Conservation (phyloP, 345 rosid species). For the Linum trigynum region DNA sequence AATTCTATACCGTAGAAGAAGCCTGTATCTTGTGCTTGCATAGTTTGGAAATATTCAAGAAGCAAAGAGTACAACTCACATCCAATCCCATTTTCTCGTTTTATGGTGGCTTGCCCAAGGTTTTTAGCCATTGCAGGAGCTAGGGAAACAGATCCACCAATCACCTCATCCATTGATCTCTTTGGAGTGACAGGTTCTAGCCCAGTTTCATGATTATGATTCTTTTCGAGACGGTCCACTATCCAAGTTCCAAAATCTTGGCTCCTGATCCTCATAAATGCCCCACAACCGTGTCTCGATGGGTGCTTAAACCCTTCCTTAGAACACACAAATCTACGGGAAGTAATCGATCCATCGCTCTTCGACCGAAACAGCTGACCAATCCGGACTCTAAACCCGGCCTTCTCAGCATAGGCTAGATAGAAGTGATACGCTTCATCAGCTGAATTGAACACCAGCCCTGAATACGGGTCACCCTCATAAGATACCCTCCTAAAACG, state of each 20-base stretch:
- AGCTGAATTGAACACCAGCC: slow-evolving; percentile 66
- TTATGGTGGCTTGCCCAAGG: too few relatives aligned
- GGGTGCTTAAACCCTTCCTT: slow-evolving; percentile 98
- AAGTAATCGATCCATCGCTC: slow-evolving; percentile 69
- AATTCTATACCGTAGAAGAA: slow-evolving; percentile 68
- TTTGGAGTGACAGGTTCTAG: slow-evolving; percentile 16
- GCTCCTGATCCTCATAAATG: slow-evolving; percentile 86
- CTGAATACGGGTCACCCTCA: slow-evolving; percentile 54
- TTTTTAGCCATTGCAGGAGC: too few relatives aligned
- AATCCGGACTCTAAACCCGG: slow-evolving; percentile 71
- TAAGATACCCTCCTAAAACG: slow-evolving; percentile 48
- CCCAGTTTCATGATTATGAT: slow-evolving; percentile 74
- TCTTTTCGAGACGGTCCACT: slow-evolving; percentile 66
- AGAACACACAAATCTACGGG: slow-evolving; percentile 82
- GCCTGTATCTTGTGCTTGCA: slow-evolving; percentile 74
- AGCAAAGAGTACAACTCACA: slow-evolving; percentile 64
- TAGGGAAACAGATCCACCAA: slow-evolving; percentile 38
- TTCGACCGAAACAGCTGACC: slow-evolving; percentile 92
- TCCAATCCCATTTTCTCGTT: slow-evolving; percentile 54
- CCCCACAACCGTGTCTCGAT: slow-evolving; percentile 83
- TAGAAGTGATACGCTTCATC: slow-evolving; percentile 73
- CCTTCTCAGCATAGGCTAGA: slow-evolving; percentile 50
- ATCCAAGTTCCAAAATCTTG: slow-evolving; percentile 76
- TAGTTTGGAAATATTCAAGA: slow-evolving; percentile 63
- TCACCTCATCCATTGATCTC: slow-evolving; percentile 40